Evolutionary conservation across 148 eudicot species (phyloP).

Genomic region (Rhododendron henanense): DNA sequence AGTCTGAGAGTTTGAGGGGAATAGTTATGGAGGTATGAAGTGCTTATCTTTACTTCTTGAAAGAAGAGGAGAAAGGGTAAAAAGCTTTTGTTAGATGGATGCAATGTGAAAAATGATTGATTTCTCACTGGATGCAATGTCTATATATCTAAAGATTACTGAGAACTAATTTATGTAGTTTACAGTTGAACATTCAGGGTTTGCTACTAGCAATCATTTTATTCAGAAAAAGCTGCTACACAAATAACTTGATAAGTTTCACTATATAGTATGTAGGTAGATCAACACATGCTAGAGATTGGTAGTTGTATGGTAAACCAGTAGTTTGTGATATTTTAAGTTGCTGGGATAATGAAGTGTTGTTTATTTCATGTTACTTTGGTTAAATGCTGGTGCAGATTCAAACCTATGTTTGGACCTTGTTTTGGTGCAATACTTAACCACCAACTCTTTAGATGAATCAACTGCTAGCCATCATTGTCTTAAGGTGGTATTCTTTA

Average conservation of each 20-base stretch:
- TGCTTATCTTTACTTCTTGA: neutral
- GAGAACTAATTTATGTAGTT: neutral
- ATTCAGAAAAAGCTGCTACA: neutral
- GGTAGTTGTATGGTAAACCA: slow-evolving; percentile 6
- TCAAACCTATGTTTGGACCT: neutral
- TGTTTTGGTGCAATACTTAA: neutral
- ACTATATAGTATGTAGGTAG: neutral
- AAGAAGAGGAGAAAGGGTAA: neutral
- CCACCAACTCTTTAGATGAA: neutral
- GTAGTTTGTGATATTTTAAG: neutral
- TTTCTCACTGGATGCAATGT: neutral
- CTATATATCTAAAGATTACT: neutral
- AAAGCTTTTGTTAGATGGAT: neutral
- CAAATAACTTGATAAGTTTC: neutral
- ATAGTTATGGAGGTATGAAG: slow-evolving; percentile 86
- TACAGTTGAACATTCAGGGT: neutral
- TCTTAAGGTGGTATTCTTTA: neutral
- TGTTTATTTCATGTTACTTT: neutral
- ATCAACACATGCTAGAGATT: slow-evolving; percentile 3
- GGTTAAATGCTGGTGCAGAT: neutral
- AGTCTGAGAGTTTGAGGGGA: slow-evolving; percentile 82
- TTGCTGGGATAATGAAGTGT: neutral
- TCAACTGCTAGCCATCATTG: neutral
- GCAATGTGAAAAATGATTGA: neutral
- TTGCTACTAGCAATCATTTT: neutral